Base-by-base conservation (phyloP, 1,139 yeast genomes). In the Nakaseomyces delphensis region DNA sequence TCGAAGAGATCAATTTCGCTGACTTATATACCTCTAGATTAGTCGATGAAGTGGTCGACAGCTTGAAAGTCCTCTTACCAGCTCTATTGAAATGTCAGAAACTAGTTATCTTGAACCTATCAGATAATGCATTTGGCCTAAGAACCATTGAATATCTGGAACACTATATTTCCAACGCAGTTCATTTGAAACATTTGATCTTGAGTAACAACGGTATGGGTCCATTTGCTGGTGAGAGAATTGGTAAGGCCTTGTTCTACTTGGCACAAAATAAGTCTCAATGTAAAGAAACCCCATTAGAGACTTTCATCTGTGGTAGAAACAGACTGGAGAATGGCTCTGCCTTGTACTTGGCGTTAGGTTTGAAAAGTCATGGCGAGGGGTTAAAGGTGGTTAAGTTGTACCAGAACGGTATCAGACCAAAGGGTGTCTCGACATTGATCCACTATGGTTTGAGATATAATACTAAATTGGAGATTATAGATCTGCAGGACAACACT, bases 131-230 rank as follows among this genome's bases (percentile, higher is more conserved):
- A 0, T 83, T 91, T 62, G 98, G 98, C 8, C 80, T 91, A 59
- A 95, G 93, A 61, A 84, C 97, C 25, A 86, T 91, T 48, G 95
- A 83, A 48, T 94, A 93, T 11, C 74, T 91, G 48, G 96, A 89
- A 59, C 71, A 69, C 29, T 89, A 82, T 56, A 70, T 93, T 49
- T 68, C 84, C 13, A 73, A 79, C 54, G 95, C 94, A 38, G 72
- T 77, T 14, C 79, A 95, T 20, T 67, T 91, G 46, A 82, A 84
- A 63, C 96, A 91, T 60, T 74, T 93, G 62, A 79, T 85, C 50
- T 70, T 93, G 50, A 83, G 96, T 39, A 91, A 91, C 66, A 91
- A 93, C 62, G 98, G 98, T 43, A 81, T 91, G 78, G 98, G 98
- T 18, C 98, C 98, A 24, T 83, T 83, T 63, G 95, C 97, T 0